phyloP scores from a whole-genome alignment of 2,329 filamentous ascomycete species.

The Trichophyton equinum region DNA sequence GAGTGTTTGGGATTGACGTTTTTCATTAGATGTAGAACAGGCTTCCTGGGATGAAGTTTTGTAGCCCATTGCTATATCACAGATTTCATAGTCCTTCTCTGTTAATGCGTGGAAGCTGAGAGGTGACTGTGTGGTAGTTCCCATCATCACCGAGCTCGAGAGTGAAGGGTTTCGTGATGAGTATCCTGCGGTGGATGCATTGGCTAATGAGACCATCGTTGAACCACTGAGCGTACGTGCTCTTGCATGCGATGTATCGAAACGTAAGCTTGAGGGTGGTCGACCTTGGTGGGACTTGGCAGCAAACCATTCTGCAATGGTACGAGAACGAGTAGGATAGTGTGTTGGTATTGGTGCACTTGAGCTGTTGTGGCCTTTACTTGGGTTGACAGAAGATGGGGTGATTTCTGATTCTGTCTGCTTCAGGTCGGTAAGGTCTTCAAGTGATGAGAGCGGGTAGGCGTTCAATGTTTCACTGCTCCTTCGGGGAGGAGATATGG shows the following conservation, averaged over 20 bases:
- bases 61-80: conserved; percentile 7
- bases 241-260: not conserved
- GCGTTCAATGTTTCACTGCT: not conserved
- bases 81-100: conserved; percentile 17
- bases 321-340: not conserved
- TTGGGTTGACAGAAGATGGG: not conserved
- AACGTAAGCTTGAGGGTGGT: conserved; percentile 4
- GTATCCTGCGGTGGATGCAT: conserved; percentile 16
- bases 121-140: conserved; percentile 13
- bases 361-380: not conserved
- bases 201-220: conserved; percentile 22
- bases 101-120: conserved; percentile 8
- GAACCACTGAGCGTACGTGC: conserved; percentile 26
- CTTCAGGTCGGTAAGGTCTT: not conserved
- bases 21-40: conserved; percentile 16
- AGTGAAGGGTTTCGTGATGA: conserved; percentile 19
- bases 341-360: not conserved
- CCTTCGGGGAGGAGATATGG: not conserved
- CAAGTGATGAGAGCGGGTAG: not conserved
- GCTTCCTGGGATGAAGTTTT: conserved; percentile 10
- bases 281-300: not conserved
- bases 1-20: conserved; percentile 13
- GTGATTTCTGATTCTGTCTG: not conserved
- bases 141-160: conserved; percentile 19
- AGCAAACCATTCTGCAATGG: not conserved